Evolutionary conservation across 2,329 filamentous ascomycete genomes (phyloP).

Genomic region (Ascochyta koolunga): DNA sequence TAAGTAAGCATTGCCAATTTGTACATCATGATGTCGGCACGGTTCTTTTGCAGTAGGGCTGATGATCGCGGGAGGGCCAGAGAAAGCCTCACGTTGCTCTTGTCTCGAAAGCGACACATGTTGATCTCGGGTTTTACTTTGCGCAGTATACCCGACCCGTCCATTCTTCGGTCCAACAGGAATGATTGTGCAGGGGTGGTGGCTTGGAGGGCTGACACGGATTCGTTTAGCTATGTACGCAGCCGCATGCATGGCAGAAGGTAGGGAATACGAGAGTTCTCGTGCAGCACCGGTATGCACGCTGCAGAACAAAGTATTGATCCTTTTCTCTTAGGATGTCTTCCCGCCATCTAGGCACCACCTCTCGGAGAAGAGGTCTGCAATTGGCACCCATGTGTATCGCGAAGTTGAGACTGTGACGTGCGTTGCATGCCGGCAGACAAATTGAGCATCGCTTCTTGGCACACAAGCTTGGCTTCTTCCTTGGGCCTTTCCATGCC

Average conservation of each 20-base stretch:
- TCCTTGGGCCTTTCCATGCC: neutral
- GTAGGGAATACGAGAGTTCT: conserved; percentile 18
- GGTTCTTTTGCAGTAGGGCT: conserved; percentile 17
- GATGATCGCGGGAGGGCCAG: conserved; percentile 8
- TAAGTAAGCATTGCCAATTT: conserved; percentile 16
- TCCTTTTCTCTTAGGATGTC: neutral
- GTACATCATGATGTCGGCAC: conserved; percentile 12
- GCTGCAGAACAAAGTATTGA: conserved; percentile 13
- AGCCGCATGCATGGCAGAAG: conserved; percentile 8
- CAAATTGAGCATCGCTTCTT: conserved; percentile 18
- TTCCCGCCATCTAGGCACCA: conserved; percentile 1
- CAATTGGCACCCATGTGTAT: conserved; percentile 3
- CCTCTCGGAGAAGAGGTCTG: conserved; percentile 4
- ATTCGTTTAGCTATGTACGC: conserved; percentile 1
- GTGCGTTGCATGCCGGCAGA: conserved; percentile 14
- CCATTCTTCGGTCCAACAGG: neutral
- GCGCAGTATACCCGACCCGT: conserved; percentile 7
- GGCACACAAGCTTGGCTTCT: conserved; percentile 15
- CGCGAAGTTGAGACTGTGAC: conserved; percentile 6
- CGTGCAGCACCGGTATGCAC: conserved; percentile 1
- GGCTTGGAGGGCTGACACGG: conserved; percentile 12
- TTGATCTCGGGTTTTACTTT: conserved; percentile 11
- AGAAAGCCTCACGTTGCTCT: neutral
- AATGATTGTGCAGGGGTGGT: conserved; percentile 14
- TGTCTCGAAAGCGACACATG: conserved; percentile 8